Evolutionary conservation across 2,329 filamentous ascomycete species (phyloP), one percentile per base, ranked within the genome.

Genomic region (Neopestalotiopsis sp.): DNA sequence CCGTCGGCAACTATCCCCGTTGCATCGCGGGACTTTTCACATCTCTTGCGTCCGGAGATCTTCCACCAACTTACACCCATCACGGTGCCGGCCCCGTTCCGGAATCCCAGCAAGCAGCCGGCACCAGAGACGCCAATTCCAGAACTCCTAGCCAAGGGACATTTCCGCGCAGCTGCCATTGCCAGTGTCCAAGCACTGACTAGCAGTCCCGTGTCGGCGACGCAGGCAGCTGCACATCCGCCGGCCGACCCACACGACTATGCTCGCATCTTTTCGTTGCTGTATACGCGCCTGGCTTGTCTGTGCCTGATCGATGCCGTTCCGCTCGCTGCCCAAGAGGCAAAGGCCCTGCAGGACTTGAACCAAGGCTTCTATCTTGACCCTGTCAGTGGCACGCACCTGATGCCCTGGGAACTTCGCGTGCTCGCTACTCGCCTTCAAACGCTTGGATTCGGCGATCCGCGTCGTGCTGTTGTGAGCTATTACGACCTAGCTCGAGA

Each of bases 401-500:
- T 97, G 0, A 92, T 95, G 0, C 95, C 95, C 0, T 99, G 96
- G 95, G 88, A 92, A 57, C 86, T 99, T 66, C 89, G 96, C 6
- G 87, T 98, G 2, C 86, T 98, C 17, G 91, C 92, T 6, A 92
- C 98, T 9, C 88, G 95, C 1, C 86, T 98, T 24, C 94, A 97
- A 73, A 94, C 93, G 0, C 88, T 97, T 61, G 94, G 94, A 1
- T 97, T 96, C 72, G 91, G 91, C 4, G 96, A 99, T 80, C 89
- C 91, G 64, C 87, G 95, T 4, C 88, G 95, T 70, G 92, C 93
- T 3, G 91, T 99, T 68, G 95, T 96, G 86, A 93, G 92, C 59
- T 94, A 97, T 78, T 97, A 97, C 77, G 94, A 97, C 71, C 86
- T 98, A 2, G 94, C 91, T 0, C 82, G 92, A 9, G 94, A 97